Evolutionary conservation across 2,329 filamentous ascomycete genomes (phyloP).

Genomic region (Lanzia echinophila): DNA sequence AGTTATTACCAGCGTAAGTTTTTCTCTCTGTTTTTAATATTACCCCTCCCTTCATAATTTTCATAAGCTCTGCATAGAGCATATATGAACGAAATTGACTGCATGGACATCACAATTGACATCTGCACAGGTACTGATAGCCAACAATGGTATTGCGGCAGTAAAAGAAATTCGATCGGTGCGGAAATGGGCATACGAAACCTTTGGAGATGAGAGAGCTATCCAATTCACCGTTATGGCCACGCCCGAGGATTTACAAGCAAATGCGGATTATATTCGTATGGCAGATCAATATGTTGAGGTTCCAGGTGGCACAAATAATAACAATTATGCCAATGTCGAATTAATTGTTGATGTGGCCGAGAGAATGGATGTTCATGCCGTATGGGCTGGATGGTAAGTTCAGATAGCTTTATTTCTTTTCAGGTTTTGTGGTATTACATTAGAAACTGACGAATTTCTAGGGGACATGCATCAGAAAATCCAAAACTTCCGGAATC

Average conservation of each 20-base stretch:
- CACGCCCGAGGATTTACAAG: slow-evolving; percentile 92
- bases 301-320: slow-evolving; percentile 97
- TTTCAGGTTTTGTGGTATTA: not conserved
- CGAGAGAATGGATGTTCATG: slow-evolving; percentile 96
- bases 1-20: slow-evolving; percentile 82
- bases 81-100: not conserved
- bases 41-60: not conserved
- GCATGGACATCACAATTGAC: not conserved
- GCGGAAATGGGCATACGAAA: slow-evolving; percentile 99
- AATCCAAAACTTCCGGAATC: slow-evolving; percentile 97
- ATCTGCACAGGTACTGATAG: slow-evolving; percentile 74
- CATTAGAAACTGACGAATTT: slow-evolving; percentile 12
- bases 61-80: not conserved
- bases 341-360: slow-evolving; percentile 98
- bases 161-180: slow-evolving; percentile 99
- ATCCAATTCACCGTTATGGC: slow-evolving; percentile 99
- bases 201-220: slow-evolving; percentile 93
- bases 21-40: not conserved
- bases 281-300: slow-evolving; percentile 99
- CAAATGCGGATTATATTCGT: slow-evolving; percentile 98
- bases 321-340: slow-evolving; percentile 99
- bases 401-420: slow-evolving; percentile 27
- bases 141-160: slow-evolving; percentile 98
- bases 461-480: slow-evolving; percentile 92
- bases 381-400: slow-evolving; percentile 98